These are phyloP conservation scores for Musa acuminata DNA, from an alignment of 176 grass and related monocot species.

Conservation along the genomic window DNA sequence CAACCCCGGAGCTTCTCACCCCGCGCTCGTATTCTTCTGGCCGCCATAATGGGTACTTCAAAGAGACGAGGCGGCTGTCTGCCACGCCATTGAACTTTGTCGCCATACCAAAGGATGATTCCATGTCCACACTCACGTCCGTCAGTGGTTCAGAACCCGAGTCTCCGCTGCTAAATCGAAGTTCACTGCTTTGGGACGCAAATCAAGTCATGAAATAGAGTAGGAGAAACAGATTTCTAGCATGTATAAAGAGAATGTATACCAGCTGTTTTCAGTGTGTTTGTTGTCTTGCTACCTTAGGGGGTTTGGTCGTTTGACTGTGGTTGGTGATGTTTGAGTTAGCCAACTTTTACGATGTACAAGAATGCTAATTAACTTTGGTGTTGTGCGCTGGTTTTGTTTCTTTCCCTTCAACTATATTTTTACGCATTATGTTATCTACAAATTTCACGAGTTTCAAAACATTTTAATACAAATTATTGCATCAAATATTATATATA, in stretches of 20 bases:
- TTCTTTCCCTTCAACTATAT: not conserved
- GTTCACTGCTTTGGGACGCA: not conserved
- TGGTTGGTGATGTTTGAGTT: not conserved
- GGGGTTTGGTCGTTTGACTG: not conserved
- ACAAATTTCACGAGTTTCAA: too few species aligned
- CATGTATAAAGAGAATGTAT: slow-evolving; percentile 6
- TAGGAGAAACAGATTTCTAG: not conserved
- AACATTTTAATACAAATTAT: too few species aligned
- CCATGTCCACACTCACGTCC: slow-evolving; percentile 85
- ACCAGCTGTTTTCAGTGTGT: not conserved
- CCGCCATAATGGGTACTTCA: slow-evolving; percentile 62
- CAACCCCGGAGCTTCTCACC: slow-evolving; percentile 75
- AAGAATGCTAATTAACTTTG: not conserved
- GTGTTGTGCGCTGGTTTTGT: not conserved
- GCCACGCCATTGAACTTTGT: slow-evolving; percentile 58
- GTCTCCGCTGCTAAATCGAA: slow-evolving; percentile 29
- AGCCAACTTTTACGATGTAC: not conserved
- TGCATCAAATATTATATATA: too few species aligned
- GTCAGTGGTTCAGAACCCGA: slow-evolving; percentile 95
- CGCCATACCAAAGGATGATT: slow-evolving; percentile 48
- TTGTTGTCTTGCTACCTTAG: not conserved
- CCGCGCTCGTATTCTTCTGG: slow-evolving; percentile 65
- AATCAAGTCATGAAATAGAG: too few species aligned
- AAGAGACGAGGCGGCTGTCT: slow-evolving; percentile 50
- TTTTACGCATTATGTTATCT: not conserved